Evolutionary conservation across 495 filamentous ascomycete species (phyloP), one percentile per base, ranked within the genome.

Genomic region (Aspergillus baeticus): DNA sequence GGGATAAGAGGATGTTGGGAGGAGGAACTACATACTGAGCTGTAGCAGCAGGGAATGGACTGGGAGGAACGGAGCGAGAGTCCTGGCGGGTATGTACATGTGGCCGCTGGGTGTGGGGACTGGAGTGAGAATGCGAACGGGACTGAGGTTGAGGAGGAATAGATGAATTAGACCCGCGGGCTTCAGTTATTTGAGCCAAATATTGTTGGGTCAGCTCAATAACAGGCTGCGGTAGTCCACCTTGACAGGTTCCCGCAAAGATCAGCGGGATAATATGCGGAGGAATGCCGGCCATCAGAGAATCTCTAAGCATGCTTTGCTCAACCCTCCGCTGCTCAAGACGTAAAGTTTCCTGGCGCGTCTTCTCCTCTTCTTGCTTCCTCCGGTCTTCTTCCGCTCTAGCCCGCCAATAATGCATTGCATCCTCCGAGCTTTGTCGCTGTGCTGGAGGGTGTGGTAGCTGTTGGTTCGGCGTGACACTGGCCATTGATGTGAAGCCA

Each of bases 351-450:
- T 93, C 92, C 66, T 96, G 92, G 51, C 85, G 81, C 20, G 90
- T 96, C 76, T 82, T 90, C 69, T 96, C 89, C 69, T 94, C 90
- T 69, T 97, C 92, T 68, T 93, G 89, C 65, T 77, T 89, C 62
- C 87, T 83, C 58, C 82, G 83, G 56, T 94, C 90, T 60, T 96
- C 93, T 71, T 97, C 93, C 2, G 84, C 78, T 73, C 89, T 95
- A 13, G 91, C 89, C 44, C 81, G 77, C 91, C 90, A 97, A 57
- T 80, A 84, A 54, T 85, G 84, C 87, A 91, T 88, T 18, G 87
- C 82, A 33, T 93, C 87, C 59, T 96, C 91, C 33, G 85, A 81
- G 54, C 80, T 81, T 63, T 88, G 84, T 81, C 87, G 90, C 75
- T 83, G 82, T 39, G 80, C 69, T 10, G 91, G 88, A 13, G 91